These are phyloP conservation scores for Candida silvicultrix DNA, from an alignment of 805 yeast genomes.

Conservation along the genomic window DNA sequence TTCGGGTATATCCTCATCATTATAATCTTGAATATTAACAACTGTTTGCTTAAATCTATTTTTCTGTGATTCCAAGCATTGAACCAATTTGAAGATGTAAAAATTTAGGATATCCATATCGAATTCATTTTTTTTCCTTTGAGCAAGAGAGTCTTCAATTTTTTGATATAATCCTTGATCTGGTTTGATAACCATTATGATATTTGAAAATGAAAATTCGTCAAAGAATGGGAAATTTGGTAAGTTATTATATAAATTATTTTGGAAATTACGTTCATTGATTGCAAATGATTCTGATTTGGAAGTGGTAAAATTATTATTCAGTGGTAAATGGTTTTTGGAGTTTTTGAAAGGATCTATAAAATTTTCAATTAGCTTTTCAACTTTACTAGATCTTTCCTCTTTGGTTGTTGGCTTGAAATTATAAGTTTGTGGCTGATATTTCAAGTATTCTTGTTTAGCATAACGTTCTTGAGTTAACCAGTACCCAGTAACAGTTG, in stretches of 20 bases:
- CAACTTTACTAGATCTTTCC: neutral
- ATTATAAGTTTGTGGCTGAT: neutral
- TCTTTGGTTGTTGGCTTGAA: neutral
- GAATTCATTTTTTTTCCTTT: slow-evolving; percentile 25
- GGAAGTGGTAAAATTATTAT: neutral
- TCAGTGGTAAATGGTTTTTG: neutral
- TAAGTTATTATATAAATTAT: slow-evolving; percentile 15
- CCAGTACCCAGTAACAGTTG: slow-evolving; percentile 24
- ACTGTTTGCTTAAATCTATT: neutral
- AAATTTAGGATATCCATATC: slow-evolving; percentile 42
- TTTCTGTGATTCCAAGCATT: slow-evolving; percentile 4
- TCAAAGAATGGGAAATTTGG: slow-evolving; percentile 14
- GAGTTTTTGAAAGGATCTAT: neutral
- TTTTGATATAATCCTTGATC: slow-evolving; percentile 4
- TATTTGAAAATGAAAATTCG: slow-evolving; percentile 25
- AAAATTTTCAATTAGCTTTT: neutral
- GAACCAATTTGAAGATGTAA: slow-evolving; percentile 22
- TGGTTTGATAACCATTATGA: slow-evolving; percentile 39
- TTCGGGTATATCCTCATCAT: slow-evolving; percentile 2
- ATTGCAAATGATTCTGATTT: neutral
- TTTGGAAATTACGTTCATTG: neutral
- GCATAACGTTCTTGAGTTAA: slow-evolving; percentile 9
- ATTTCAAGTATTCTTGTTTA: slow-evolving; percentile 1
- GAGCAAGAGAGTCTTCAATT: slow-evolving; percentile 12
- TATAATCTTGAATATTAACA: neutral